These are phyloP conservation scores for Penicillium odoratum DNA, from an alignment of 495 filamentous ascomycete species.

Conservation along the genomic window DNA sequence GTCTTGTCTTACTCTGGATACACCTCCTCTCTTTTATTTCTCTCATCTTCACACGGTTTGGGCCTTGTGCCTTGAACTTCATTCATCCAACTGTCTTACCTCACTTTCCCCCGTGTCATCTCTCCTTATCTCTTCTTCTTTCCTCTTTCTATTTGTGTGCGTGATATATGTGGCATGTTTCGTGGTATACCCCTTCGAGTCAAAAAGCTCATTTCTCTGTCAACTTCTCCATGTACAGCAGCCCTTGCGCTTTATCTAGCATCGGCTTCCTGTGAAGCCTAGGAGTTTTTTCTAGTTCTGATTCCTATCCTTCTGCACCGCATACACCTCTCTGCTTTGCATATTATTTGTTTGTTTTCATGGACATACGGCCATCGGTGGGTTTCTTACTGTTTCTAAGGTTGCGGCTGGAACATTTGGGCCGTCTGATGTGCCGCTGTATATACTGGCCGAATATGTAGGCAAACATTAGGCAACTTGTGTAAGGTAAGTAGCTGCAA, in stretches of 20 bases:
- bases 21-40: constrained; percentile 5
- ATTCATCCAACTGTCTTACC: constrained; percentile 11
- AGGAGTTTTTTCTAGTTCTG: constrained; percentile 16
- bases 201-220: constrained; percentile 23
- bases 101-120: background rate
- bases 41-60: constrained; percentile 7
- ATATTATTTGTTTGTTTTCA: background rate
- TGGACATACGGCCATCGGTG: background rate
- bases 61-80: constrained; percentile 4
- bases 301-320: background rate
- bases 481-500: background rate
- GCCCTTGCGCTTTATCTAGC: constrained; percentile 10
- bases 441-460: background rate
- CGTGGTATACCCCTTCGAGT: constrained; percentile 32
- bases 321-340: constrained; percentile 2
- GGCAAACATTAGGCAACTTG: background rate
- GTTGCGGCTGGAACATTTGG: background rate
- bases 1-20: constrained; percentile 6
- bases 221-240: constrained; percentile 20
- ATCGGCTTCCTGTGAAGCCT: constrained; percentile 11
- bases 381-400: background rate
- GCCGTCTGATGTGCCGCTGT: background rate
- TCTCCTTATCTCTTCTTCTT: constrained; percentile 16
- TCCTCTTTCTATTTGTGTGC: constrained; percentile 13
- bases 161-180: constrained; percentile 34